Percentiles rank a stretch among this genome's conserved stretches.
Evolutionary conservation across 208 protist species (phyloP).

Genomic region (Tritrichomonas foetus): DNA sequence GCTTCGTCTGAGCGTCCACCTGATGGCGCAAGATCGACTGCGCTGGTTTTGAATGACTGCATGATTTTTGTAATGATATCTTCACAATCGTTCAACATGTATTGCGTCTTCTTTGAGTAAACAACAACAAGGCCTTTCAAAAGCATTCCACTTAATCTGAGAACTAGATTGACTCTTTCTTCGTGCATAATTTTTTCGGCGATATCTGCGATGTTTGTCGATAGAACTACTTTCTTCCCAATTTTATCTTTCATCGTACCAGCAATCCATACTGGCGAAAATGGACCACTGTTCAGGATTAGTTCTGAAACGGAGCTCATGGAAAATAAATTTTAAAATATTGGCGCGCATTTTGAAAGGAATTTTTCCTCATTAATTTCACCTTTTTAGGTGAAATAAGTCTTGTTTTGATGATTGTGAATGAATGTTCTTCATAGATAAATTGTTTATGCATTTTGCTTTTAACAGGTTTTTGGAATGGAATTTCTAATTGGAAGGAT

Average conservation of each 20-base stretch:
- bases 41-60: background rate
- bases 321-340: too few species aligned
- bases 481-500: too few species aligned
- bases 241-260: slow-evolving; percentile 12
- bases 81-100: slow-evolving; percentile 14
- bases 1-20: background rate
- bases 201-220: background rate
- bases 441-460: too few species aligned
- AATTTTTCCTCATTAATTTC: too few species aligned
- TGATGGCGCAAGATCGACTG: background rate
- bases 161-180: background rate
- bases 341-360: too few species aligned
- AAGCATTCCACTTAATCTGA: slow-evolving; percentile 23
- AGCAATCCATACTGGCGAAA: slow-evolving; percentile 23
- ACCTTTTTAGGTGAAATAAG: too few species aligned
- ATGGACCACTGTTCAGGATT: background rate
- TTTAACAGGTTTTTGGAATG: too few species aligned
- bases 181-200: slow-evolving; percentile 8
- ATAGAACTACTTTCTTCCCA: slow-evolving; percentile 21
- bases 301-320: background rate
- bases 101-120: slow-evolving; percentile 26
- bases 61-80: slow-evolving; percentile 29
- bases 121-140: slow-evolving; percentile 34
- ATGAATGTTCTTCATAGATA: too few species aligned
- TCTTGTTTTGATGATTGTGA: too few species aligned